Percentiles rank a stretch among this genome's conserved stretches.
Evolutionary conservation across 2,329 filamentous ascomycete species (phyloP).

Genomic region (Trichoderma lentiforme): DNA sequence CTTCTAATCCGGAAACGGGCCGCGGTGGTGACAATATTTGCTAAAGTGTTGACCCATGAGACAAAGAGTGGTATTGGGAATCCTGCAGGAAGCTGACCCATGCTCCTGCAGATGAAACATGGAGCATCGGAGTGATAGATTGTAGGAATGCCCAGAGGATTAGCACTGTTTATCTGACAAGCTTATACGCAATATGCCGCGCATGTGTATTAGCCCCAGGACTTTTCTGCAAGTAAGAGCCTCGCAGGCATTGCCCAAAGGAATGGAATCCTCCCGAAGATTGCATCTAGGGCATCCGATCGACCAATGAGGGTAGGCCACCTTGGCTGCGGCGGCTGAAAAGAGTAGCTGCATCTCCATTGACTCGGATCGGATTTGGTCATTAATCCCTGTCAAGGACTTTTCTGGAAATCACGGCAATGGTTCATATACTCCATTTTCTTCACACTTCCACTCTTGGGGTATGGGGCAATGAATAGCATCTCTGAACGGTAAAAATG

Average conservation of each 20-base stretch:
- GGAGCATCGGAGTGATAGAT: background rate
- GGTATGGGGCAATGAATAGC: too few species aligned
- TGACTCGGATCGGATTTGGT: background rate
- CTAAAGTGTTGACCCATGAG: slow-evolving; percentile 4
- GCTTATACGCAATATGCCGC: background rate
- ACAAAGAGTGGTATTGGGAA: background rate
- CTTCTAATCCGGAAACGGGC: slow-evolving; percentile 11
- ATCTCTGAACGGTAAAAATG: background rate
- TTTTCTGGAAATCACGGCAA: background rate
- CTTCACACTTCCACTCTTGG: background rate
- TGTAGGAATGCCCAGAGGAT: background rate
- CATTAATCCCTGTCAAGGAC: background rate
- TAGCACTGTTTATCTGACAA: background rate
- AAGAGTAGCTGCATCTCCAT: background rate
- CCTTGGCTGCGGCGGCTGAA: background rate
- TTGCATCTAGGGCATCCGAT: slow-evolving; percentile 3
- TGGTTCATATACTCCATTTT: background rate
- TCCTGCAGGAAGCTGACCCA: slow-evolving; percentile 15
- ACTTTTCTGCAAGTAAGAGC: background rate
- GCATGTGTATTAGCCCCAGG: background rate
- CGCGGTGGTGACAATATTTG: slow-evolving; percentile 5
- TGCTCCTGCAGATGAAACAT: slow-evolving; percentile 10
- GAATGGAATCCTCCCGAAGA: background rate
- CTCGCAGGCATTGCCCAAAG: slow-evolving; percentile 19
- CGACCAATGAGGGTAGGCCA: background rate